Evolutionary conservation across 176 grass and related monocot genomes (phyloP), one percentile per base, ranked within the genome.

Genomic region (Bothriochloa decipiens): DNA sequence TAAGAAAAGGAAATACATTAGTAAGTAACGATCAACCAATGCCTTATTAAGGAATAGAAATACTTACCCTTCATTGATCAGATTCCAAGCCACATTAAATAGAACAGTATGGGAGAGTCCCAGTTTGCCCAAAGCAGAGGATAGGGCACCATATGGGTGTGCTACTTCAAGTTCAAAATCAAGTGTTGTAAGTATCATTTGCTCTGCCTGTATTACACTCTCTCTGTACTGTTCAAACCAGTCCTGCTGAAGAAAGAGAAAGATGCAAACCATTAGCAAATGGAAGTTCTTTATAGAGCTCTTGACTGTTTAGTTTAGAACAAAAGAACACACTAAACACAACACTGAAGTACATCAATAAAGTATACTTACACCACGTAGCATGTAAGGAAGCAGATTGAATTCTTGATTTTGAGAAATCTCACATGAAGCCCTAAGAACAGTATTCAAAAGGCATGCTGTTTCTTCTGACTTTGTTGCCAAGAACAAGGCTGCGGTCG

Each of bases 161-260:
- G 75, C 63, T 82, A 94, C 95, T 83, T 97, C 92, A 74, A 97
- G 86, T 76, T 97, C 95, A 27, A 97, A 97, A 92, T 94, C 90
- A 60, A 97, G 90, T 32, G 92, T 97, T 76, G 86, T 97, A 70
- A 97, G 74, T 91, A 97, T 94, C 95, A 88, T 88, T 82, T 97
- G 90, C 89, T 97, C 95, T 3, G 75, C 61, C 23, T 91, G 83
- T 90, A 83, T 94, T 49, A 94, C 88, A 50, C 81, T 85, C 77
- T 97, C 95, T 69, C 92, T 81, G 49, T 97, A 97, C 26, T 87
- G 90, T 67, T 97, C 81, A 94, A 97, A 97, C 90, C 95, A 97
- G 72, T 92, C 88, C 74, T 86, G 87, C 85, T 90, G 63, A 81
- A 92, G n/a, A 87, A 82, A 84, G 20, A 57, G 20, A 62, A 55